Conservation (phyloP, 2,329 filamentous ascomycete genomes). For the Fusarium sp. region DNA sequence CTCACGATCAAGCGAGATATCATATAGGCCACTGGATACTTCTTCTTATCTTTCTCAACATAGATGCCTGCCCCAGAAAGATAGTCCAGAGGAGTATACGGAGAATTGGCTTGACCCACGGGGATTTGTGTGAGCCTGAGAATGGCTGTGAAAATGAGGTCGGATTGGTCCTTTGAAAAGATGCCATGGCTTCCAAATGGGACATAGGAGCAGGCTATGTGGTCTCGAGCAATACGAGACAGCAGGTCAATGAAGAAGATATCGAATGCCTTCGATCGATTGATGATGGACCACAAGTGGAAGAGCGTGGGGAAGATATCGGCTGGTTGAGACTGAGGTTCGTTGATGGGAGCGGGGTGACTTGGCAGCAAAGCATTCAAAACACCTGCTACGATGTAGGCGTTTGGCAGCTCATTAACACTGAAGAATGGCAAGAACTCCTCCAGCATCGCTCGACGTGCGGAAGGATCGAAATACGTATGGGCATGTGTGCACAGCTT, state of each 20-base stretch:
- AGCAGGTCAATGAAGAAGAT: conserved; percentile 89
- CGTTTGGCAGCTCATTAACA: conserved; percentile 89
- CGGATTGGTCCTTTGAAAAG: conserved; percentile 90
- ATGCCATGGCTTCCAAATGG: conserved; percentile 88
- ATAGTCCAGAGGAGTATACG: conserved; percentile 87
- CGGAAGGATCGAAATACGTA: conserved; percentile 89
- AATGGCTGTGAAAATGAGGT: conserved; percentile 91
- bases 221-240: conserved; percentile 87
- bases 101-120: conserved; percentile 93
- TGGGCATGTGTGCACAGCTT: conserved; percentile 93
- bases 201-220: conserved; percentile 77
- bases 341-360: conserved; percentile 75
- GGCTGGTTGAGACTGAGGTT: conserved; percentile 82
- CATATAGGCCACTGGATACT: conserved; percentile 90
- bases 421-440: conserved; percentile 89
- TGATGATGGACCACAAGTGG: conserved; percentile 94
- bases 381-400: conserved; percentile 89
- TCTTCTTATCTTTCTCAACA: conserved; percentile 91
- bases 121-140: conserved; percentile 92
- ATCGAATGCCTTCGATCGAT: conserved; percentile 87
- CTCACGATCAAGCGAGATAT: conserved; percentile 93
- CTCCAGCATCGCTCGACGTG: conserved; percentile 82
- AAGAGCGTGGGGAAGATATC: conserved; percentile 94
- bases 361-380: conserved; percentile 91
- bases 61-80: conserved; percentile 84